phyloP scores from a whole-genome alignment of 208 protist genomes.

The Wallacemonas sp. region DNA sequence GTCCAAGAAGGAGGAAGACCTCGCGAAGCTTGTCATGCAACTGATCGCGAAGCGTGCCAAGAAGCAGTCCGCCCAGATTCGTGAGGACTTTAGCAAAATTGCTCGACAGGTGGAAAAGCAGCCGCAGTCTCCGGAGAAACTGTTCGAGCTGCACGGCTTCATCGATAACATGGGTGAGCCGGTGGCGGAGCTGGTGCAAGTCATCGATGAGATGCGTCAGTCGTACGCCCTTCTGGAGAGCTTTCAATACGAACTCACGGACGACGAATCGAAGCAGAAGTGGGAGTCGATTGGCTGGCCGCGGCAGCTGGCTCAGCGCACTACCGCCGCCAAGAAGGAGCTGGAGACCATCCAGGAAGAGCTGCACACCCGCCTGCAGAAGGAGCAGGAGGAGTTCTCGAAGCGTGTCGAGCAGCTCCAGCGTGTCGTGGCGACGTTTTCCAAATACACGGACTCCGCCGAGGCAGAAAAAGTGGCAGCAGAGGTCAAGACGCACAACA shows the following conservation, averaged over 20 bases:
- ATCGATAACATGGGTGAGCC: slow-evolving; percentile 80
- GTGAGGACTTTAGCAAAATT: slow-evolving; percentile 88
- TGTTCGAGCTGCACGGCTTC: slow-evolving; percentile 90
- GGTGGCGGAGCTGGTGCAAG: slow-evolving; percentile 62
- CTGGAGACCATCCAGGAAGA: slow-evolving; percentile 92
- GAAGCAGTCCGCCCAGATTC: slow-evolving; percentile 61
- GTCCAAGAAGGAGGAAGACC: slow-evolving; percentile 92
- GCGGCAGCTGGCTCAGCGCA: slow-evolving; percentile 80
- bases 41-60: slow-evolving; percentile 88
- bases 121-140: slow-evolving; percentile 87
- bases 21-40: slow-evolving; percentile 92
- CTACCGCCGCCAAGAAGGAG: slow-evolving; percentile 71
- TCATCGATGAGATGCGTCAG: slow-evolving; percentile 89
- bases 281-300: slow-evolving; percentile 95
- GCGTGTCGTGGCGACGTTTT: slow-evolving; percentile 92
- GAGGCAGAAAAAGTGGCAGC: slow-evolving; percentile 92
- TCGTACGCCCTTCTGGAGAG: slow-evolving; percentile 94
- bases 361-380: slow-evolving; percentile 87
- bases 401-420: slow-evolving; percentile 93
- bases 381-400: slow-evolving; percentile 93
- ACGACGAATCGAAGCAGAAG: slow-evolving; percentile 93
- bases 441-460: slow-evolving; percentile 89
- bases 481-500: slow-evolving; percentile 94
- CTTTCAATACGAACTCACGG: slow-evolving; percentile 91
- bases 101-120: slow-evolving; percentile 74